These are phyloP conservation scores for Parathielavia hyrcaniae DNA, from an alignment of 495 filamentous ascomycete genomes.

Conservation along the genomic window DNA sequence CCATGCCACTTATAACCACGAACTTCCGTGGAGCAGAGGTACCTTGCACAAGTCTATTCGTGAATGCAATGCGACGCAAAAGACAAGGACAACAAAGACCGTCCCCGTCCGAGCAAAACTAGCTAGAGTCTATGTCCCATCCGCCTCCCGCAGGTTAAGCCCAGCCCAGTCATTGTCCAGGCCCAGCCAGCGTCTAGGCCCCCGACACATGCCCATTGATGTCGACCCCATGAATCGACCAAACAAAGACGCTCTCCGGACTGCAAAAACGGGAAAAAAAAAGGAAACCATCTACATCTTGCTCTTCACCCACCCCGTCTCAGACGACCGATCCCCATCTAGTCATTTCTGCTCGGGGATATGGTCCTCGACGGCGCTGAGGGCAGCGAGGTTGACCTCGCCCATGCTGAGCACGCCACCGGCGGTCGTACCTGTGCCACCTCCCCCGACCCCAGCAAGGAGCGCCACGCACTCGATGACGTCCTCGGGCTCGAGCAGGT, in stretches of 20 bases:
- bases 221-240: background rate
- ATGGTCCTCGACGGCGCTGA: constrained; percentile 41
- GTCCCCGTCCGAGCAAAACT: background rate
- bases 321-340: background rate
- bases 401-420: constrained; percentile 35
- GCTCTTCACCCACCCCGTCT: constrained; percentile 7
- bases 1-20: constrained; percentile 5
- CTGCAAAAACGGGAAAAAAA: background rate
- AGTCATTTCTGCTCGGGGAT: constrained; percentile 22
- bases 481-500: constrained; percentile 78
- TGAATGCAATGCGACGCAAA: background rate
- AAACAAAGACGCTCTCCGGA: constrained; percentile 3
- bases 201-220: background rate
- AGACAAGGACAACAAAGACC: background rate
- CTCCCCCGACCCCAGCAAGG: constrained; percentile 51
- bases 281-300: background rate
- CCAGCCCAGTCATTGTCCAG: constrained; percentile 1
- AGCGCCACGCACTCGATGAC: constrained; percentile 73
- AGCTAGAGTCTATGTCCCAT: background rate
- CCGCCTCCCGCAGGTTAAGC: background rate
- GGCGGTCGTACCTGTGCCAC: constrained; percentile 34
- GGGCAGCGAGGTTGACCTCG: constrained; percentile 42
- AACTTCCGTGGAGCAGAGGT: background rate
- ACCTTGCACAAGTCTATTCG: constrained; percentile 7
- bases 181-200: no score